These are phyloP conservation scores for Blastocystis hominis DNA, from an alignment of 352 stramenopile species.

Conservation along the genomic window DNA sequence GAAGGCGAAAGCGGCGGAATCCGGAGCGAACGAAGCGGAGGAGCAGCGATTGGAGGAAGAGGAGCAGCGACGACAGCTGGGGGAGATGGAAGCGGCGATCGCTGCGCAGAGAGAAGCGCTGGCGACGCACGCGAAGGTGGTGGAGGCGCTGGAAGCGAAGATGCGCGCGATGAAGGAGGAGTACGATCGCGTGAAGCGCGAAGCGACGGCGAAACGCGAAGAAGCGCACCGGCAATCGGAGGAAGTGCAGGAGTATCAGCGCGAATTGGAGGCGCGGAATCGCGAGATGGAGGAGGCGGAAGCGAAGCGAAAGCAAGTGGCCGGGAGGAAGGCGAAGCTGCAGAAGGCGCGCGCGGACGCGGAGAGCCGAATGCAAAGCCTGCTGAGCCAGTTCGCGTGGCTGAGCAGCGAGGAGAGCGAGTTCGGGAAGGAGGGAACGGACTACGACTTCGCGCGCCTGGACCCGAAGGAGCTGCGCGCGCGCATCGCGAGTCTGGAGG, in stretches of 20 bases:
- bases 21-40: background rate
- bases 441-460: slow-evolving; percentile 89
- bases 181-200: background rate
- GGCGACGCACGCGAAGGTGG: background rate
- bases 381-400: slow-evolving; percentile 87
- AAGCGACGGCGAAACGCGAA: slow-evolving; percentile 63
- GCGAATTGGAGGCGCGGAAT: slow-evolving; percentile 66
- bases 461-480: slow-evolving; percentile 75
- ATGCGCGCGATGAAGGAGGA: slow-evolving; percentile 1
- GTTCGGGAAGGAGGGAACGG: slow-evolving; percentile 86
- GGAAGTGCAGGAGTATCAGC: background rate
- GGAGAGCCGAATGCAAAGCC: slow-evolving; percentile 75
- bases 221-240: slow-evolving; percentile 68
- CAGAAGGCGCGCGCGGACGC: slow-evolving; percentile 65
- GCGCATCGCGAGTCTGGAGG: slow-evolving; percentile 74
- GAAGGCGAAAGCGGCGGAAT: slow-evolving; percentile 67
- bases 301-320: background rate
- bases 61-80: slow-evolving; percentile 38
- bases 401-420: slow-evolving; percentile 89
- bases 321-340: background rate
- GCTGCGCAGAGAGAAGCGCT: background rate
- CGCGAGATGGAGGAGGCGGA: slow-evolving; percentile 64
- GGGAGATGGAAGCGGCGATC: background rate
- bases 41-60: slow-evolving; percentile 25
- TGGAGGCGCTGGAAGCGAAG: slow-evolving; percentile 19